Percentiles rank a stretch among this genome's conserved stretches.
phyloP scores from a whole-genome alignment of 306 rosid species.

The Alnus rubra region DNA sequence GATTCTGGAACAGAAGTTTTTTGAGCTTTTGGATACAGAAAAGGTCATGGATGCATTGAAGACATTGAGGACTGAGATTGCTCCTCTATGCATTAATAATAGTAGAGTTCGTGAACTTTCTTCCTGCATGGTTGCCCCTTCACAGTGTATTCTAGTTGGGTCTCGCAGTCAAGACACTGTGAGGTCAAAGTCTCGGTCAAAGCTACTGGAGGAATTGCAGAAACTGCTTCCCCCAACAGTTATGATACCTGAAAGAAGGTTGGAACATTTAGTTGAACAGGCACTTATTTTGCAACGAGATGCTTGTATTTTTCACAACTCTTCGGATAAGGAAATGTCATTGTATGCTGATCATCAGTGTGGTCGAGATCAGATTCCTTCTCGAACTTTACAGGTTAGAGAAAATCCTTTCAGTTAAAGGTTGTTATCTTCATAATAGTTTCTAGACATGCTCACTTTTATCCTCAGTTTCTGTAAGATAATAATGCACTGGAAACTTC shows the following conservation, averaged over 20 bases:
- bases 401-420: conserved; percentile 26
- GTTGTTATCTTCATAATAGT: conserved; percentile 6
- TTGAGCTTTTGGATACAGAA: conserved; percentile 71
- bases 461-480: conserved; percentile 1
- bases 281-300: conserved; percentile 91
- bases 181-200: conserved; percentile 61
- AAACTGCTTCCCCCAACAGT: conserved; percentile 85
- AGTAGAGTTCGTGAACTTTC: conserved; percentile 81
- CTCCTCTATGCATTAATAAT: conserved; percentile 61
- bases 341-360: conserved; percentile 87
- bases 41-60: conserved; percentile 78
- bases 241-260: conserved; percentile 90
- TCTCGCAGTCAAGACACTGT: conserved; percentile 38
- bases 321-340: conserved; percentile 84
- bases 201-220: conserved; percentile 83
- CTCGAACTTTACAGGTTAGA: conserved; percentile 84
- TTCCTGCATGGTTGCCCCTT: conserved; percentile 65
- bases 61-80: conserved; percentile 82
- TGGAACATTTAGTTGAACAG: conserved; percentile 92
- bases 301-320: conserved; percentile 88
- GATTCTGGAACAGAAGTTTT: conserved; percentile 84
- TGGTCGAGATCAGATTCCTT: conserved; percentile 90
- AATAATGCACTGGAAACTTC: neutral
- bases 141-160: conserved; percentile 30
- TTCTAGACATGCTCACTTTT: conserved; percentile 12